Conservation (phyloP, 371 early-diverging fungal species). For the Syncephalastrum contaminatum region DNA sequence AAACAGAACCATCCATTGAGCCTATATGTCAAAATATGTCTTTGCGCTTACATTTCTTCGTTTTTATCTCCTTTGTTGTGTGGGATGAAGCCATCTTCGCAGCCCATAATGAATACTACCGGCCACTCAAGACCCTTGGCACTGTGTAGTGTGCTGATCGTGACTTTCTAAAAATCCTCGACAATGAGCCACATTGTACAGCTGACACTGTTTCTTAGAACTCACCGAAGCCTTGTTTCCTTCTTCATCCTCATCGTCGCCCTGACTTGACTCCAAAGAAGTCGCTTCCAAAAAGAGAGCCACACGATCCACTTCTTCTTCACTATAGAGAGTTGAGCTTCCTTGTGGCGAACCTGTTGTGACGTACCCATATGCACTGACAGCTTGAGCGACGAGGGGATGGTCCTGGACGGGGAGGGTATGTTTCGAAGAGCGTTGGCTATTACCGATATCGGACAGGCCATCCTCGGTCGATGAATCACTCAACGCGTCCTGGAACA, state of each 20-base stretch:
- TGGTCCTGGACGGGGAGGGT: no score
- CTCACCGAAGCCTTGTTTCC: slow-evolving; percentile 6
- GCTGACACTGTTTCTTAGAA: no score
- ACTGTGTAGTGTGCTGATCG: slow-evolving; percentile 59
- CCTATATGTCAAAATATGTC: slow-evolving; percentile 34
- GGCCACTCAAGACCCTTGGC: slow-evolving; percentile 70
- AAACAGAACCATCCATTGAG: neutral
- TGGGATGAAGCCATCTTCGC: slow-evolving; percentile 53
- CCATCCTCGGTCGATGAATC: no score
- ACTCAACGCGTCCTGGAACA: no score
- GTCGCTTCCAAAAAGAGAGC: slow-evolving; percentile 35
- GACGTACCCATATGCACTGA: no score
- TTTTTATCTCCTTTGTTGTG: slow-evolving; percentile 15
- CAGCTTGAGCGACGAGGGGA: no score
- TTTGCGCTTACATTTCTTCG: slow-evolving; percentile 35
- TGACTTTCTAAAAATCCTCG: slow-evolving; percentile 37
- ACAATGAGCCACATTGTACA: no score
- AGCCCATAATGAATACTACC: slow-evolving; percentile 55
- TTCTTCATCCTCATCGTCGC: slow-evolving; percentile 30
- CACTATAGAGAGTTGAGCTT: no score
- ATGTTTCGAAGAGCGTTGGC: no score
- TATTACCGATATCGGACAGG: no score
- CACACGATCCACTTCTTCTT: slow-evolving; percentile 14
- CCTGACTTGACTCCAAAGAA: slow-evolving; percentile 19
- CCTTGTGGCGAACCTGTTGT: no score